Evolutionary conservation across 371 early-diverging fungal species (phyloP).

Genomic region (Apophysomyces sp.): DNA sequence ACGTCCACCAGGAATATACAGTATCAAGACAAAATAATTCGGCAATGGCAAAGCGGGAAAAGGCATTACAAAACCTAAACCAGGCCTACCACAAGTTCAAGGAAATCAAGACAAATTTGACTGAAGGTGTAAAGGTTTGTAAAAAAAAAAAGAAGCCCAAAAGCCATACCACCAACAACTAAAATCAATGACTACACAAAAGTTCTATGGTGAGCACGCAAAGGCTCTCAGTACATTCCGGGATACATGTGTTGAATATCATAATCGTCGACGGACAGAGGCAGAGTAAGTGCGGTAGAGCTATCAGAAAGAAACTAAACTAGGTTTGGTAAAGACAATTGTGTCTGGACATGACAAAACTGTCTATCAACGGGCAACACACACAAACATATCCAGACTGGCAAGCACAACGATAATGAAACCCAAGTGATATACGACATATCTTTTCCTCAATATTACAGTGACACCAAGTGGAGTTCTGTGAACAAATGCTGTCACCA

Average conservation of each 20-base stretch:
- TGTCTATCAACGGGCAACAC: background rate
- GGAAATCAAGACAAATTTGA: constrained; percentile 63
- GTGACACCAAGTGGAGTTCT: background rate
- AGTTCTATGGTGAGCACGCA: constrained; percentile 75
- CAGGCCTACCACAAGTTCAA: constrained; percentile 65
- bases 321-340: background rate
- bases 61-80: constrained; percentile 69
- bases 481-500: background rate
- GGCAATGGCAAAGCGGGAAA: constrained; percentile 59
- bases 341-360: background rate
- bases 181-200: constrained; percentile 67
- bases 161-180: constrained; percentile 62
- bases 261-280: constrained; percentile 65
- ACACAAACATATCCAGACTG: background rate
- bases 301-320: background rate
- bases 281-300: constrained; percentile 28
- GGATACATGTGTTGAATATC: constrained; percentile 67
- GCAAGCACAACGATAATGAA: background rate
- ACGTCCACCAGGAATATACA: constrained; percentile 65
- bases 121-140: constrained; percentile 64
- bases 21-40: constrained; percentile 48
- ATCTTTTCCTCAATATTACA: background rate
- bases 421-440: background rate
- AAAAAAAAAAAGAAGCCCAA: constrained; percentile 51
- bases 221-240: constrained; percentile 55